phyloP scores from a whole-genome alignment of 2,329 filamentous ascomycete genomes.

The Aspergillus fischeri region DNA sequence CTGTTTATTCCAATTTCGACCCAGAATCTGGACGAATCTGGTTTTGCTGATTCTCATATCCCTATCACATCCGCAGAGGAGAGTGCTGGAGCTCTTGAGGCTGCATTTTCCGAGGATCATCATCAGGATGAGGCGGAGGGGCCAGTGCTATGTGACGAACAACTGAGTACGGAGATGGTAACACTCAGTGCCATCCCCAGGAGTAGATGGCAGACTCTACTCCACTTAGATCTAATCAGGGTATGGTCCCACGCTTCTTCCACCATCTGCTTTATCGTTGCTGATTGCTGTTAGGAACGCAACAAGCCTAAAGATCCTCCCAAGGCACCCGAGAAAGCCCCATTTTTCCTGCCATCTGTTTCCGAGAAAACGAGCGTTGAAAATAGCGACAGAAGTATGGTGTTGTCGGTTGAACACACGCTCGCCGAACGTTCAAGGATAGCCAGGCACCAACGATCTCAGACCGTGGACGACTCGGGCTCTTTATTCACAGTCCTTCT shows the following conservation, averaged over 20 bases:
- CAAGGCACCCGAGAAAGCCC: constrained; percentile 88
- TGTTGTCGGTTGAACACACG: constrained; percentile 28
- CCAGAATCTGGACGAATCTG: constrained; percentile 73
- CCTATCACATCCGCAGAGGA: constrained; percentile 82
- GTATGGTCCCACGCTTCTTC: constrained; percentile 20
- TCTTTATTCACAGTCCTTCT: constrained; percentile 49
- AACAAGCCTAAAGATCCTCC: constrained; percentile 93
- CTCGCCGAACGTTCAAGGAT: constrained; percentile 61
- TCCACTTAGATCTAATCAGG: constrained; percentile 85
- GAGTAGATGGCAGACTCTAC: constrained; percentile 87
- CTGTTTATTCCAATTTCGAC: constrained; percentile 87
- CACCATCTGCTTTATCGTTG: constrained; percentile 10
- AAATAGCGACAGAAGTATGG: constrained; percentile 25
- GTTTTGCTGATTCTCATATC: constrained; percentile 60
- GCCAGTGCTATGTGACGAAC: constrained; percentile 60
- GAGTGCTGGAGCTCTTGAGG: constrained; percentile 69
- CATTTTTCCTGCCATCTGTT: constrained; percentile 75
- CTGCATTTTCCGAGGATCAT: constrained; percentile 62
- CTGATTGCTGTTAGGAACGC: constrained; percentile 56
- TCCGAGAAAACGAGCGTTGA: constrained; percentile 27
- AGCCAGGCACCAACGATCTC: constrained; percentile 57
- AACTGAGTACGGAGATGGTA: constrained; percentile 76
- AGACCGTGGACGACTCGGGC: constrained; percentile 27
- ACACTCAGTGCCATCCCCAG: constrained; percentile 87
- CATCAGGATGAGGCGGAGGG: constrained; percentile 48